phyloP scores from a whole-genome alignment of 2,329 filamentous ascomycete species.

The Thelonectria blattea region DNA sequence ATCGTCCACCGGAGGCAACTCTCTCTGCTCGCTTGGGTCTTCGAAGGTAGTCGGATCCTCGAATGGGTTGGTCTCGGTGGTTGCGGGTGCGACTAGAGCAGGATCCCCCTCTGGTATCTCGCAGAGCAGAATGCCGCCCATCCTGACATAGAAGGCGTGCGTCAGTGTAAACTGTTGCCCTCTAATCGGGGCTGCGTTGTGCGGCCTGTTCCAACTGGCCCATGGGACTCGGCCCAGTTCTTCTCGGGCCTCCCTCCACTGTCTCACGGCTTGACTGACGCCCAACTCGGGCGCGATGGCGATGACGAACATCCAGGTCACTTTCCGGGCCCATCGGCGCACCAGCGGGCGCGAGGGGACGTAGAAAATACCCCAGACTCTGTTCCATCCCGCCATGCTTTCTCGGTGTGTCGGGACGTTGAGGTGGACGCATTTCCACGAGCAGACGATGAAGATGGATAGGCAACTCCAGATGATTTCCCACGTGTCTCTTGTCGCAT shows the following conservation, averaged over 20 bases:
- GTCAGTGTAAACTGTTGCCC: background rate
- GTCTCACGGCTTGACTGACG: background rate
- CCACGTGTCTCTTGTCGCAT: background rate
- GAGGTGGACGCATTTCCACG: conserved; percentile 7
- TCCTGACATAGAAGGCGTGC: background rate
- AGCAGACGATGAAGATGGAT: conserved; percentile 7
- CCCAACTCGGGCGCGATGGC: background rate
- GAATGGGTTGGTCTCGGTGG: background rate
- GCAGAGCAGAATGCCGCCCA: background rate
- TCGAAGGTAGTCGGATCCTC: too few species aligned
- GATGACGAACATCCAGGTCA: background rate
- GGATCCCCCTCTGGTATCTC: background rate
- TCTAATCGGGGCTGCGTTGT: background rate
- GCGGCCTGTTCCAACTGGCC: background rate
- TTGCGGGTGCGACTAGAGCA: background rate
- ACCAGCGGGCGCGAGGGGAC: background rate
- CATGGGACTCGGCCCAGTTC: background rate
- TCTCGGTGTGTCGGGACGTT: background rate
- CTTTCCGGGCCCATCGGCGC: background rate
- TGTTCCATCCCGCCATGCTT: background rate
- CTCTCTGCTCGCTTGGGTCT: background rate
- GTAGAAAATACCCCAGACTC: background rate
- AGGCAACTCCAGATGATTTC: conserved; percentile 7
- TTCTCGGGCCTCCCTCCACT: background rate
- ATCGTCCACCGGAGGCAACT: background rate